phyloP scores from a whole-genome alignment of 345 rosid species.

The Pelargonium nanum region DNA sequence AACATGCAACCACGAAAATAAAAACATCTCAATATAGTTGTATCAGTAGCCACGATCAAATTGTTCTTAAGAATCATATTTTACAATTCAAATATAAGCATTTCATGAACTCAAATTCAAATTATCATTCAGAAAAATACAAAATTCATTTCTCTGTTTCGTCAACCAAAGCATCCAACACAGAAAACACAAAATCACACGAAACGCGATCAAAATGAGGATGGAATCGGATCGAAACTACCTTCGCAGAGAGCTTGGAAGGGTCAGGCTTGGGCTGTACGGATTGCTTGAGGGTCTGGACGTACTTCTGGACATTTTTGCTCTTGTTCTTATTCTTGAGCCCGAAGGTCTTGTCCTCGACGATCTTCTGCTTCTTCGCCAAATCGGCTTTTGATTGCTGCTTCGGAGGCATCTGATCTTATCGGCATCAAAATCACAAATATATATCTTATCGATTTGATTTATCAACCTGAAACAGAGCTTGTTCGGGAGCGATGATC shows the following conservation, averaged over 20 bases:
- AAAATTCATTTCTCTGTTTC: too few relatives aligned
- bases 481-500: neutral
- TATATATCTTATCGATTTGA: too few relatives aligned
- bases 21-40: too few relatives aligned
- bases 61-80: too few relatives aligned
- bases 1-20: too few relatives aligned
- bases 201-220: neutral
- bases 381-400: conserved; percentile 49
- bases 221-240: neutral
- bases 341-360: conserved; percentile 77
- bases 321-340: conserved; percentile 69
- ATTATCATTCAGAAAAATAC: too few relatives aligned
- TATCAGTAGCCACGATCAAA: too few relatives aligned
- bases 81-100: too few relatives aligned
- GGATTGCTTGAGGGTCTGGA: conserved; percentile 48
- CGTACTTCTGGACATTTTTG: conserved; percentile 61
- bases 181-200: neutral
- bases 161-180: too few relatives aligned
- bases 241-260: conserved; percentile 35
- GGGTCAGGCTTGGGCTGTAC: conserved; percentile 51
- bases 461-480: neutral
- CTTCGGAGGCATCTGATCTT: conserved; percentile 66
- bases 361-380: conserved; percentile 72
- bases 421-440: conserved; percentile 28
- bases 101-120: too few relatives aligned